phyloP scores from a whole-genome alignment of 2,329 filamentous ascomycete genomes.

The Xenosphaeropsis pyriputrescens region DNA sequence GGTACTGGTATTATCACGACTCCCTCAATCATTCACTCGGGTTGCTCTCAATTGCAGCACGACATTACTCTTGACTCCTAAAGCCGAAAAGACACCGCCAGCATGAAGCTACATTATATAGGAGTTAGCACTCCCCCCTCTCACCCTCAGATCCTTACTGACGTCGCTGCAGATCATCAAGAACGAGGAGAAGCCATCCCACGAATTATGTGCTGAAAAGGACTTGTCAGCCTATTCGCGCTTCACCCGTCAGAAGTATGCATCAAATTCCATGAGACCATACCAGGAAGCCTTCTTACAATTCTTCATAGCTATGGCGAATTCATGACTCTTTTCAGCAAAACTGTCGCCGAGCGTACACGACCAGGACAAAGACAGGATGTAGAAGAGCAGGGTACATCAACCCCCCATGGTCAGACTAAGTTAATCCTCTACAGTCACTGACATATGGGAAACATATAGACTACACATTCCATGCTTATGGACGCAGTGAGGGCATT shows the following conservation, averaged over 20 bases:
- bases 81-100: slow-evolving; percentile 19
- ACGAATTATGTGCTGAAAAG: slow-evolving; percentile 64
- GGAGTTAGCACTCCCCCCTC: slow-evolving; percentile 24
- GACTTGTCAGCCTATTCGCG: slow-evolving; percentile 67
- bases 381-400: slow-evolving; percentile 63
- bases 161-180: slow-evolving; percentile 51
- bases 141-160: not conserved
- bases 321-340: slow-evolving; percentile 75
- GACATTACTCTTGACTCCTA: no score
- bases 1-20: no score
- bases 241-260: slow-evolving; percentile 61
- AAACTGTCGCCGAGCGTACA: slow-evolving; percentile 78
- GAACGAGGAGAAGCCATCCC: slow-evolving; percentile 61
- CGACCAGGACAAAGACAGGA: slow-evolving; percentile 70
- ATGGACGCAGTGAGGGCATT: slow-evolving; percentile 59
- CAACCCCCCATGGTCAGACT: slow-evolving; percentile 1
- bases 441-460: slow-evolving; percentile 3
- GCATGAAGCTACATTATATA: slow-evolving; percentile 80
- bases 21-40: no score
- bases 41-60: no score
- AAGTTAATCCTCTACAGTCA: not conserved
- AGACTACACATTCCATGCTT: slow-evolving; percentile 67
- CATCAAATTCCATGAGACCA: slow-evolving; percentile 2
- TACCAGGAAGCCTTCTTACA: slow-evolving; percentile 5
- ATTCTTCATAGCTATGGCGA: slow-evolving; percentile 28